Base-by-base conservation (phyloP, 2,329 filamentous ascomycete species). In the Aspergillus fructus region DNA sequence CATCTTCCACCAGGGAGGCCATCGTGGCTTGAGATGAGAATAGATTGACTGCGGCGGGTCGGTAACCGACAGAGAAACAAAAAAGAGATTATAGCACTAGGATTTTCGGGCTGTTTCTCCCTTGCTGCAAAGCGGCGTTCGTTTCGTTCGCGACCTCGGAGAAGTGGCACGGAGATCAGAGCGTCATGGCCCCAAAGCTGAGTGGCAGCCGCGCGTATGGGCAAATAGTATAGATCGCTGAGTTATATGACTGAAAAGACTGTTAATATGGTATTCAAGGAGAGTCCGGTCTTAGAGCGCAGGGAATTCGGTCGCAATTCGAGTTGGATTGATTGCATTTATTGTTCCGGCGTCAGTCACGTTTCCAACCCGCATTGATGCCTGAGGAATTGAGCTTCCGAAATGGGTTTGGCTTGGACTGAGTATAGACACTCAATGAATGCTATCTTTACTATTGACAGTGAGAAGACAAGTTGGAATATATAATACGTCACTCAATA, bases 1-100 rank as follows among this genome's bases (percentile, higher is more conserved):
- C 77, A 37, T 79, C 76, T 51, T 73, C 72, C 53, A 61, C 68
- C 13, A 73, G 59, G n/a, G 69, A 72, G 46, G 64, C 68, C 71
- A 74, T 74, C 48, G 46, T 62, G 49, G 48, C 1, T 46, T 23
- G 9, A 33, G 34, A 33, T 9, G 4, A 11, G 11, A 17, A 11
- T 21, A 6, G n/a, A 37, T 24, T 17, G 11, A 21, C 41, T 33
- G 41, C 17, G 15, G 15, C 9, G 40, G 17, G 37, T n/a, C 9
- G 12, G 21, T 17, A 13, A 15, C 21, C 47, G 11, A 40, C 6
- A 34, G 34, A 8, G 13, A 53, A 24, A 13, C n/a, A 6, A 39
- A 24, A 41, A 27, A 27, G 4, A 15, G 19, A 23, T 17, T 30
- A 23, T 52, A 48, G 40, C 23, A 3, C 17, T n/a, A 42, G 30